Evolutionary conservation across 441 rosid species (phyloP).

Genomic region (Theobroma grandiflorum): DNA sequence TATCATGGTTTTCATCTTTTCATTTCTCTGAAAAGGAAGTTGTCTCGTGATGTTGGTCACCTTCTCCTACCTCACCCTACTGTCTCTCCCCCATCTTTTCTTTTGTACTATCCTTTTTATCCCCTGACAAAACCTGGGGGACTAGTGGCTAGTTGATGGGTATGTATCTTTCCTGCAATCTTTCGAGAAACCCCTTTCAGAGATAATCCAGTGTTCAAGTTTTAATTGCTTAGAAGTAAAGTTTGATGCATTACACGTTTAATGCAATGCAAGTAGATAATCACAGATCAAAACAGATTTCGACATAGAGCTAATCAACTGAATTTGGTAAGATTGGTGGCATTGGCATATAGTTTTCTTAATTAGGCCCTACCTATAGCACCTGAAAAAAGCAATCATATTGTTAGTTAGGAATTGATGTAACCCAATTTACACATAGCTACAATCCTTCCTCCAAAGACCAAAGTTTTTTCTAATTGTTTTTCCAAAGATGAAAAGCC

Average conservation of each 20-base stretch:
- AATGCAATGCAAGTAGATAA: background rate
- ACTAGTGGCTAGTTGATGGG: background rate
- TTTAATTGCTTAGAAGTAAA: background rate
- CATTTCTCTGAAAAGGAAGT: conserved; percentile 16
- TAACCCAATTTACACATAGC: background rate
- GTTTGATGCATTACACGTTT: background rate
- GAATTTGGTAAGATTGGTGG: background rate
- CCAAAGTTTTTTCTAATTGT: background rate
- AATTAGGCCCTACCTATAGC: background rate
- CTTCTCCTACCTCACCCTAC: background rate
- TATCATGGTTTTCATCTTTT: conserved; percentile 1
- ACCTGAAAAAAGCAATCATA: background rate
- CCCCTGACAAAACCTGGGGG: background rate
- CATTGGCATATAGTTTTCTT: background rate
- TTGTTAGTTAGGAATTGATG: background rate
- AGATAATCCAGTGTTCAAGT: background rate
- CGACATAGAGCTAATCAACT: background rate
- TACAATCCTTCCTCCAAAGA: background rate
- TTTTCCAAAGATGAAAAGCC: background rate
- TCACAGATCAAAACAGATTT: background rate
- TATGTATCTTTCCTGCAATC: background rate
- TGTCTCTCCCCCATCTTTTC: background rate
- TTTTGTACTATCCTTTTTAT: background rate
- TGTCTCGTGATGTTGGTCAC: conserved; percentile 14
- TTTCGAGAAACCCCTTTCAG: background rate